Evolutionary conservation across 352 stramenopile species (phyloP), one percentile per base, ranked within the genome.

Genomic region (Phytophthora constricta): DNA sequence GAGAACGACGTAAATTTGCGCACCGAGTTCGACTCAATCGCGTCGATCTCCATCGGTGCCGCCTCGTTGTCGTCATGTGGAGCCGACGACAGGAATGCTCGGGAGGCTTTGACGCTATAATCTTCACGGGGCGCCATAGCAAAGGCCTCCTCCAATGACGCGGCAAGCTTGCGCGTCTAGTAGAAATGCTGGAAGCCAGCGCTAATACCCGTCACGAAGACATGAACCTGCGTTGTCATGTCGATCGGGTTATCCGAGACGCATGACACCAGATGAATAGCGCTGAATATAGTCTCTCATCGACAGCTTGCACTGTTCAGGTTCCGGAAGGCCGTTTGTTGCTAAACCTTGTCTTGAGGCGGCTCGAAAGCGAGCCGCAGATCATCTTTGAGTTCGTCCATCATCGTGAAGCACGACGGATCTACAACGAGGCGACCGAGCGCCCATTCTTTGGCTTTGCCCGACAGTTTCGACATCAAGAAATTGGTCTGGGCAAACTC

Each of bases 241-340:
- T 78, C 61, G 1, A 75, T 19, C 1, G 65, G 55, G 13, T 37
- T 7, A 37, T 7, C 7, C 31, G 31, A 13, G 31, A 37, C 13
- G 31, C 31, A 37, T 11, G 57, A 70, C 2, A 58, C 58, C 8
- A 79, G 48, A n/a, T 73, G 50, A 61, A 0, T 66, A 61, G 4
- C 45, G 47, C 20, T 73, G 58, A 13, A 68, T 71, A 31, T 68
- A 76, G n/a, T 67, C 42, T 11, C 51, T 22, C 61, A 75, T 63
- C 10, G 43, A 41, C 45, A 68, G n/a, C n/a, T n/a, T n/a, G n/a
- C n/a, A n/a, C n/a, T n/a, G n/a, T n/a, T n/a, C n/a, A n/a, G n/a
- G n/a, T n/a, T n/a, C n/a, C n/a, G n/a, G n/a, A n/a, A n/a, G n/a
- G n/a, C n/a, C n/a, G n/a, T n/a, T n/a, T n/a, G n/a, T n/a, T n/a